These are phyloP conservation scores for Populus hybrid DNA, from an alignment of 441 rosid species.

Conservation along the genomic window DNA sequence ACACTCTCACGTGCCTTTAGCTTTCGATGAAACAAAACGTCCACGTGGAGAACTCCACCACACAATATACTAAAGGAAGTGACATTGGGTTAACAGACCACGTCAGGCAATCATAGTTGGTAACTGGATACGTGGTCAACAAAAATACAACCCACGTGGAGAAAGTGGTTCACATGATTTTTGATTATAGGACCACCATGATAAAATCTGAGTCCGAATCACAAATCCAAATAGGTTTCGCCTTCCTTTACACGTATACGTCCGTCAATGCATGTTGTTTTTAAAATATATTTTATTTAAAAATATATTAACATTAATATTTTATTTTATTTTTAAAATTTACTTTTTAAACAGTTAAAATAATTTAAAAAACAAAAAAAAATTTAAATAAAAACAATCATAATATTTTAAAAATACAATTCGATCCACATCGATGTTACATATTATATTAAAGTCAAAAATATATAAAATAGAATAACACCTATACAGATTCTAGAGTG, in stretches of 20 bases:
- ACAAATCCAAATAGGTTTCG: constrained; percentile 23
- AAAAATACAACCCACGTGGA: constrained; percentile 20
- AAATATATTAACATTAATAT: not conserved
- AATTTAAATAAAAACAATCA: no score
- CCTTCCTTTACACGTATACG: constrained; percentile 14
- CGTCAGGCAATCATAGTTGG: constrained; percentile 27
- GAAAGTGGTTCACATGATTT: constrained; percentile 32
- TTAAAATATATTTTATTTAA: not conserved
- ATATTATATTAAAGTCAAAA: no score
- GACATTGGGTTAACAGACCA: constrained; percentile 32
- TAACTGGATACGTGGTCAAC: constrained; percentile 24
- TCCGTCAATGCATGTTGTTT: not conserved
- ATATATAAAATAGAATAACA: no score
- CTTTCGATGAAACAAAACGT: not conserved
- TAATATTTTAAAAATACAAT: no score
- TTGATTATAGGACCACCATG: constrained; percentile 23
- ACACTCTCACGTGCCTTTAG: not conserved
- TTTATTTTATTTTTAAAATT: not conserved
- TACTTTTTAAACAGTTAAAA: no score
- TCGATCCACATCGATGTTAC: no score
- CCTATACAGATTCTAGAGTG: no score
- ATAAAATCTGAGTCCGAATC: constrained; percentile 28
- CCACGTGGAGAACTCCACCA: not conserved
- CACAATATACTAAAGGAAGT: not conserved
- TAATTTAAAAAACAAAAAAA: no score